Evolutionary conservation across 805 yeast species (phyloP), one percentile per base, ranked within the genome.

Genomic region (Spathaspora boniae): DNA sequence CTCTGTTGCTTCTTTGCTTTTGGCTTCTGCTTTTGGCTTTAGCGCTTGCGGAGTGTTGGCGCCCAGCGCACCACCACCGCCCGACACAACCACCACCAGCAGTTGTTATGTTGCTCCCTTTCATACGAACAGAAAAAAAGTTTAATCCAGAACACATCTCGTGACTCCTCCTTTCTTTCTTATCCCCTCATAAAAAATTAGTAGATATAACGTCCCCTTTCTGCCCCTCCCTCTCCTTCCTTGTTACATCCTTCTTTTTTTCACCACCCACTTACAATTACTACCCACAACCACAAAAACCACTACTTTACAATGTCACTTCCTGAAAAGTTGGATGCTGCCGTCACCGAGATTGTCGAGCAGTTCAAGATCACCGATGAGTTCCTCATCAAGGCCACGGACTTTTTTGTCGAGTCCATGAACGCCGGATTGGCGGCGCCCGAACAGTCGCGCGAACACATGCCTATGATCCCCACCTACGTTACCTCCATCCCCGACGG

Each of bases 381-480:
- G 8, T 62, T 61, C 22, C 58, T 77, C 33, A 49, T 57, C 25
- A 56, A 61, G 33, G 78, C 78, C 17, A 76, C 78, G 1, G 70
- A 71, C 15, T 64, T 70, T 37, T 85, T 84, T 59, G 70, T 75
- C 31, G 65, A 72, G 40, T 70, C 77, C 8, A 82, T 85, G 70
- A 73, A 78, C 33, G 58, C 60, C 21, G 93, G 91, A 3, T 60
- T 84, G 32, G 50, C 58, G 2, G 56, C 68, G n/a, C 55, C 64
- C 9, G 57, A 43, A 5, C 53, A 62, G 4, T 56, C 68, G 40
- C 55, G 79, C 73, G 54, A 61, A 23, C 53, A 54, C 37, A 62
- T 63, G 65, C 91, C 93, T 26, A 93, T 91, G 98, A 86, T 93
- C 49, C 98, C 98, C 24, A 77, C 96, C 1, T 91, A 61, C 54